Base-by-base conservation (phyloP, 129 eudicot species). In the Tanacetum coccineum region DNA sequence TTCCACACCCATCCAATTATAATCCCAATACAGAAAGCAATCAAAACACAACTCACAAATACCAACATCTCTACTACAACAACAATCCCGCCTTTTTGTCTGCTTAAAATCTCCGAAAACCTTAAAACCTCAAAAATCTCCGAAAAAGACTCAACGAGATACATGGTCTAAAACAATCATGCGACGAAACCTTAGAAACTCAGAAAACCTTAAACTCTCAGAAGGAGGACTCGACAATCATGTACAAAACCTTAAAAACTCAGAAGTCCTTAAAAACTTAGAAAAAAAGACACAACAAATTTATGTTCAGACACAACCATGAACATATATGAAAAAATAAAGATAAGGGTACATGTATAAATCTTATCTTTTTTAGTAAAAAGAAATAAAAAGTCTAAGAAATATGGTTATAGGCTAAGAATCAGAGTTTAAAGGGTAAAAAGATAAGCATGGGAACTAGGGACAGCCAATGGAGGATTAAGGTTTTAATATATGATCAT, bases 1-100 rank as follows among this genome's bases (percentile, higher is more conserved):
- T 78, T 92, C 98, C 98, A 92, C 15, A 67, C 80, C 98, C 96
- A 88, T 67, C 98, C 96, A 51, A 83, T 79, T 50, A 84, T 9
- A 64, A 92, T 13, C 78, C 96, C 97, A 45, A 91, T 4, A 54
- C 81, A 47, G 77, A 87, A 84, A 25, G 74, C 86, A 77, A 85
- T 62, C 74, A 77, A 72, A 68, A 87, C 77, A 52, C 78, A 80
- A 53, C 70, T 63, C 25, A 81, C n/a, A 54, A 64, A 72, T 76
- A 80, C 13, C 49, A 80, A 61, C 81, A 83, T 73, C 58, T 77
- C 82, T 10, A 73, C 48, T 48, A 66, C 26, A 58, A 74, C 49
- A 40, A 70, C 59, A 57, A 55, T 78, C 13, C 86, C 87, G 11
- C 54, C 70, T n/a, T 80, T 70, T 59, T 89, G 79, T 67, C 49